Base-by-base conservation (phyloP, 2,329 filamentous ascomycete species). In the Aspergillus sergii region DNA sequence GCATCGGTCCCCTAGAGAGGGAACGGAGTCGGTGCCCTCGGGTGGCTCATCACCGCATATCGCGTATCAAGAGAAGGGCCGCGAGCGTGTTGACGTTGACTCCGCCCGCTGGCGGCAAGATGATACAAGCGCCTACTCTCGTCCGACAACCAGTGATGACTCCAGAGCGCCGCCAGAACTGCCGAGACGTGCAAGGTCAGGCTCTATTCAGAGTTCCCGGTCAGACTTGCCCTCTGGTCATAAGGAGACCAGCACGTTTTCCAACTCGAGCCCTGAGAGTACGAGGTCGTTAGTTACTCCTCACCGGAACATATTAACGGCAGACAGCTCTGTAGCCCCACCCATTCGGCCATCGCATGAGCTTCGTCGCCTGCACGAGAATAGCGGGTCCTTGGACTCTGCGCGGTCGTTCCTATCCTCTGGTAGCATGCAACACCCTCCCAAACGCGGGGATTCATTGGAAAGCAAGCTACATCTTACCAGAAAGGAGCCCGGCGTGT, bases 1-100 rank as follows among this genome's bases (percentile, higher is more conserved):
- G 21, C 65, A 70, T n/a, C 65, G 69, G 28, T 64, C 69, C 10
- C 73, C 73, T 30, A 58, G 67, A 53, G 68, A 75, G 57, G 68
- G 68, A 34, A 62, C 66, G 41, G 64, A 70, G 34, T 69, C 69
- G 74, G 78, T 66, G 68, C 81, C 68, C 72, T 83, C 69, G 10
- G 79, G 73, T 57, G 74, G 81, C 63, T 86, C 88, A 2, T 93
- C 92, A 19, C 92, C 93, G n/a, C 93, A 97, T 72, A 96, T 96
- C 71, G 91, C 93, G 26, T 96, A 93, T 75, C 93, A 96, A 75
- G 92, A 96, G 72, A 95, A 94, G 77, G 87, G 88, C 2, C 86
- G 91, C 51, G 84, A 88, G 64, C 79, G 84, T 5, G 89, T 88
- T 0, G 86, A 88, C 3, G 56, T 57, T 16, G 73, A 74, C 39